Percentiles rank a stretch among this genome's conserved stretches.
These are phyloP conservation scores for Globisporangium camurandrum DNA, from an alignment of 352 stramenopile genomes.

Conservation along the genomic window DNA sequence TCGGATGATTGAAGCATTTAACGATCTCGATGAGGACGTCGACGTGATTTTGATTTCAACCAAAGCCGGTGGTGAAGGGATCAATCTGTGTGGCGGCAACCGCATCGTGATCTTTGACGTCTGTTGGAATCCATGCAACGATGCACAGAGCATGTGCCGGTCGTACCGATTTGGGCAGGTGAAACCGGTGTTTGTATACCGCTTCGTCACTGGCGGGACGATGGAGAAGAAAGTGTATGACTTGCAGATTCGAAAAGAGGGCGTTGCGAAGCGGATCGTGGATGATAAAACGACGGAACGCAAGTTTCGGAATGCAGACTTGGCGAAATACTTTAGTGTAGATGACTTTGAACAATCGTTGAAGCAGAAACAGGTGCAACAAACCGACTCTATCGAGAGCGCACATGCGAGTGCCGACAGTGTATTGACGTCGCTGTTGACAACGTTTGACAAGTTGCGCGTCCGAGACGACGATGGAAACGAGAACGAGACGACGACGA, in stretches of 20 bases:
- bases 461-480: constrained; percentile 1
- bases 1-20: constrained; percentile 75
- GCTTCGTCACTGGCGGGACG: constrained; percentile 86
- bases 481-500: not conserved
- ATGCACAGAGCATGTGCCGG: constrained; percentile 90
- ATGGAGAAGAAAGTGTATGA: constrained; percentile 93
- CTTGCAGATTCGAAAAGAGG: constrained; percentile 86
- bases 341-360: constrained; percentile 73
- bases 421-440: too few species aligned
- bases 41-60: constrained; percentile 86
- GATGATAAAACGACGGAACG: constrained; percentile 81
- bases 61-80: constrained; percentile 79
- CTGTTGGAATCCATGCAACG: constrained; percentile 89
- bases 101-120: constrained; percentile 90
- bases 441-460: too few species aligned
- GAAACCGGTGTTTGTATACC: constrained; percentile 90
- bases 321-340: constrained; percentile 84
- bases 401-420: too few species aligned
- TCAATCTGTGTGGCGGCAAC: constrained; percentile 86
- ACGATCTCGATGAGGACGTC: constrained; percentile 71
- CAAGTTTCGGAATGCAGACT: constrained; percentile 73
- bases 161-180: constrained; percentile 90
- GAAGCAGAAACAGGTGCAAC: constrained; percentile 27
- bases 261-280: constrained; percentile 83
- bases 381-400: too few species aligned